phyloP scores from a whole-genome alignment of 208 protist genomes.

The Crithidia expoeki region DNA sequence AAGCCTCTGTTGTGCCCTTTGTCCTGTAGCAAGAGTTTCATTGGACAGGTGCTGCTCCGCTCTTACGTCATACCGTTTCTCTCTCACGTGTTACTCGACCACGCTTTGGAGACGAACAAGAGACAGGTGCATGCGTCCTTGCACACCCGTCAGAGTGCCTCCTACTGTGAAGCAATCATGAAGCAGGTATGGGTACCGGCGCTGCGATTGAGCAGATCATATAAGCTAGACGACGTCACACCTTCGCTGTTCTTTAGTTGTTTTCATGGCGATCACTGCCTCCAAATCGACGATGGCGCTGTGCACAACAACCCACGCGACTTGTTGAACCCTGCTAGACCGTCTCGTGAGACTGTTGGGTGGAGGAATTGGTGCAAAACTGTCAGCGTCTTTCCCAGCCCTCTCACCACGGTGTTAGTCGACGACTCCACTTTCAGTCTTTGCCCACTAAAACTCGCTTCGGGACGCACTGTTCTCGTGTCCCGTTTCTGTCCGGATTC shows the following conservation, averaged over 20 bases:
- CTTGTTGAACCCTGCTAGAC: neutral
- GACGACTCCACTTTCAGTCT: constrained; percentile 57
- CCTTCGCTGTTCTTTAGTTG: constrained; percentile 15
- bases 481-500: constrained; percentile 31
- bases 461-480: constrained; percentile 48
- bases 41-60: constrained; percentile 34
- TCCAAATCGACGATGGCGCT: neutral
- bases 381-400: constrained; percentile 26
- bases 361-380: constrained; percentile 38
- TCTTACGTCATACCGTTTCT: constrained; percentile 48
- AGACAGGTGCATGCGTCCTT: constrained; percentile 36
- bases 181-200: constrained; percentile 26
- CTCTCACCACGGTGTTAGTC: constrained; percentile 58
- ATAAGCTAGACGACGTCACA: neutral
- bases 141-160: constrained; percentile 46
- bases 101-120: constrained; percentile 32
- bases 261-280: neutral
- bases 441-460: constrained; percentile 38
- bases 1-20: constrained; percentile 10
- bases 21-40: neutral
- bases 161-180: constrained; percentile 45
- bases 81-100: constrained; percentile 18
- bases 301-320: neutral
- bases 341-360: neutral
- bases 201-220: neutral